Evolutionary conservation across 176 grass and related monocot species (phyloP), one percentile per base, ranked within the genome.

Genomic region (Ampelocalamus luodianensis): DNA sequence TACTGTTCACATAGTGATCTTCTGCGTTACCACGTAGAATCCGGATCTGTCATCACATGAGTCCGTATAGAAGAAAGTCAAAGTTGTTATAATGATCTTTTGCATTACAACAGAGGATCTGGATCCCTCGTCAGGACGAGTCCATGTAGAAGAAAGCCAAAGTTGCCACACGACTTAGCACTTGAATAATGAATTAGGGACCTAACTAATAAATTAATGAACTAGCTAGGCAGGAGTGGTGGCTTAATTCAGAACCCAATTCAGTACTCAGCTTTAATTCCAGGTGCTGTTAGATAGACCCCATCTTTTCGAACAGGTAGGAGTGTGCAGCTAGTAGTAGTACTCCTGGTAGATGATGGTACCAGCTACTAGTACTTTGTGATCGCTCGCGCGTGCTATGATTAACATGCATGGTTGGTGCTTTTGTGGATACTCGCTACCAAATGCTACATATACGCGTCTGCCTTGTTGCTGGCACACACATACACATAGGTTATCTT

Each of bases 361-460:
- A 32, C 14, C 0, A 9, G 15, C 13, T 14, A 48, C 2, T 27
- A 8, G 5, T 49, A 20, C 71, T 11, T 20, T 34, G 71, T 34
- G 71, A 50, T 73, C 15, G 46, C 45, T 72, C 43, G 44, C 69
- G 69, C 43, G 42, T 48, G 69, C 43, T 27, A 46, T 26, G 69
- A 72, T 49, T 72, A 17, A 15, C 23, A 72, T 16, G 71, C 71
- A 22, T 2, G 81, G 40, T 83, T 63, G 69, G 42, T n/a, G n/a
- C n/a, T n/a, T n/a, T n/a, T n/a, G n/a, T 83, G 56, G 42, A 38
- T 74, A 11, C 60, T 62, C 4, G 68, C 22, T 36, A 65, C 70
- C 42, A 83, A 83, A 74, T 10, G 56, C 27, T 39, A 32, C 56
- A 38, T 72, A 44, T 29, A 32, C 38, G 78, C 46, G 0, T 53